Evolutionary conservation across 176 grass and related monocot species (phyloP).

Genomic region (Leersia perrieri): DNA sequence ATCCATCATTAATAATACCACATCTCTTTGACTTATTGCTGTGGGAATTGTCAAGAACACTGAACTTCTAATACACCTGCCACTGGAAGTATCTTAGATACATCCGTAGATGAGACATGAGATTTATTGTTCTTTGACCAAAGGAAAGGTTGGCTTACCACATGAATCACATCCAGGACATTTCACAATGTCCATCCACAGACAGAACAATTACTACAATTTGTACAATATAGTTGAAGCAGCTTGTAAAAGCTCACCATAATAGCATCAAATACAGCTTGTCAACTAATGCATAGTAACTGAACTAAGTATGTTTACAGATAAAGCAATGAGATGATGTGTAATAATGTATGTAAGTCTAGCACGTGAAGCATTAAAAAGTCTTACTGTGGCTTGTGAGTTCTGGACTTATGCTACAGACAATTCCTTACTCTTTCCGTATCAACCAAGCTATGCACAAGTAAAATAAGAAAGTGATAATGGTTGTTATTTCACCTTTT

Average conservation of each 20-base stretch:
- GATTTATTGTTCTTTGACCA: constrained; percentile 40
- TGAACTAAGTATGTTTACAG: neutral
- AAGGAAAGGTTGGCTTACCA: constrained; percentile 19
- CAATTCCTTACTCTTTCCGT: neutral
- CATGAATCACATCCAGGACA: neutral
- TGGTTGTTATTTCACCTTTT: neutral
- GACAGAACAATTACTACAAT: constrained; percentile 4
- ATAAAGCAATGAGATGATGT: constrained; percentile 10
- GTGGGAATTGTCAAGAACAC: constrained; percentile 45
- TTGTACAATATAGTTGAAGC: neutral
- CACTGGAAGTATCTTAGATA: constrained; percentile 20
- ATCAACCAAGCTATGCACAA: constrained; percentile 9
- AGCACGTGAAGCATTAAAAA: neutral
- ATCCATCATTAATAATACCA: constrained; percentile 37
- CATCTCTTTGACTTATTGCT: constrained; percentile 39
- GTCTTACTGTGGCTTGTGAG: neutral
- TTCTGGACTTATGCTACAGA: neutral
- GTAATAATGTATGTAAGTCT: neutral
- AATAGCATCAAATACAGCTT: constrained; percentile 18
- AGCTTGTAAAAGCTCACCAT: constrained; percentile 6
- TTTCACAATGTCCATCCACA: constrained; percentile 21
- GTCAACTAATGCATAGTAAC: constrained; percentile 2
- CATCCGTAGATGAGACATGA: constrained; percentile 24
- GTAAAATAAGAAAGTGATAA: neutral
- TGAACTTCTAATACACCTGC: constrained; percentile 41